phyloP scores from a whole-genome alignment of 352 stramenopile genomes.

The Phytophthora agathidicida region DNA sequence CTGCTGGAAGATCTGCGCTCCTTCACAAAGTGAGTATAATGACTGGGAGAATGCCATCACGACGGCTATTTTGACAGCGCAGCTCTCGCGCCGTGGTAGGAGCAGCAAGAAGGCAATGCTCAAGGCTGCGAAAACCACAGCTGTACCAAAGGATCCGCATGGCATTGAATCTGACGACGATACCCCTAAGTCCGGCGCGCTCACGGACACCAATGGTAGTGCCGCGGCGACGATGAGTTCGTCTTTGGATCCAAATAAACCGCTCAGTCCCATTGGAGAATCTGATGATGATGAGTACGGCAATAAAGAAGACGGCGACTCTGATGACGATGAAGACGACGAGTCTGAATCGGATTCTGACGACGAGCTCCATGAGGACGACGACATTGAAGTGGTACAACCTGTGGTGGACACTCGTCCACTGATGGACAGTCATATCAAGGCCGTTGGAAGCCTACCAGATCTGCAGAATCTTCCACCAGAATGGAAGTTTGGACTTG shows the following conservation, averaged over 20 bases:
- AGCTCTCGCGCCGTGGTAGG: slow-evolving; percentile 49
- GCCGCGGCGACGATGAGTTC: slow-evolving; percentile 16
- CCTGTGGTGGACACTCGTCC: background rate
- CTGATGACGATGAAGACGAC: slow-evolving; percentile 41
- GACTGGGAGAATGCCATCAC: slow-evolving; percentile 82
- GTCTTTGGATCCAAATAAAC: slow-evolving; percentile 11
- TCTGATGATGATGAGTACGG: slow-evolving; percentile 48
- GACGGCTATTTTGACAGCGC: slow-evolving; percentile 62
- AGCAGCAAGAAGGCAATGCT: slow-evolving; percentile 39
- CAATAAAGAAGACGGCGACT: slow-evolving; percentile 45
- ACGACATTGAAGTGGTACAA: slow-evolving; percentile 30
- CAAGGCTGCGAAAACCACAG: slow-evolving; percentile 27
- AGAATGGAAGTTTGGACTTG: slow-evolving; percentile 43
- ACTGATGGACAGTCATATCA: background rate
- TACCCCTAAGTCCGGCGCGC: background rate
- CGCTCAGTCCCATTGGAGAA: slow-evolving; percentile 34
- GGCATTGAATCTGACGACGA: slow-evolving; percentile 28
- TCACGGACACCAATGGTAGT: slow-evolving; percentile 13
- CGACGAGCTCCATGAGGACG: slow-evolving; percentile 32
- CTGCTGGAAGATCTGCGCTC: slow-evolving; percentile 76
- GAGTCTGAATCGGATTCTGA: slow-evolving; percentile 43
- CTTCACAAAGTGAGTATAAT: slow-evolving; percentile 58
- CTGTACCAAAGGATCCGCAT: slow-evolving; percentile 25
- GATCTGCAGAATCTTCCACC: slow-evolving; percentile 36
- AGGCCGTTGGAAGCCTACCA: slow-evolving; percentile 14